Percentiles rank a stretch among this genome's conserved stretches.
phyloP scores from a whole-genome alignment of 2,329 filamentous ascomycete genomes.

The Pestalotiopsis sp. region DNA sequence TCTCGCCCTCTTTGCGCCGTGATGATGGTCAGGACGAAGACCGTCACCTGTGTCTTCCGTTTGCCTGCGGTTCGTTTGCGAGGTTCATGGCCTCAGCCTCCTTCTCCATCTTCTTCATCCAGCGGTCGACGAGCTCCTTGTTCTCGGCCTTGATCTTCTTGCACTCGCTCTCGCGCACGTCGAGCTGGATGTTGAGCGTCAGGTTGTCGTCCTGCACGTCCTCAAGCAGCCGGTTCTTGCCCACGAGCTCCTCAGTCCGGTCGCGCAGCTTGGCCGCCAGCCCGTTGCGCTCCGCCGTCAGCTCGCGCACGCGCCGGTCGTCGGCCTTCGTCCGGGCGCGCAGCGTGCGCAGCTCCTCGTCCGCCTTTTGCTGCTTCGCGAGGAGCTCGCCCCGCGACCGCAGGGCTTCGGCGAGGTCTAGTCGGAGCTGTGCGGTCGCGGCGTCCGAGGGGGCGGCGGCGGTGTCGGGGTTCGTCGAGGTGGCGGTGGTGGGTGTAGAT shows the following conservation, averaged over 20 bases:
- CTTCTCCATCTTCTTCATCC: constrained; percentile 84
- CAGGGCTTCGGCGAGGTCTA: constrained; percentile 76
- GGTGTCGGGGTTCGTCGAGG: constrained; percentile 19
- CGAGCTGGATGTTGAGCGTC: constrained; percentile 81
- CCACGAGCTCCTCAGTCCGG: constrained; percentile 79
- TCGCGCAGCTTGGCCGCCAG: constrained; percentile 72
- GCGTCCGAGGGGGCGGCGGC: constrained; percentile 27
- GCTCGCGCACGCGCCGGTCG: constrained; percentile 56
- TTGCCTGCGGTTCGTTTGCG: constrained; percentile 49
- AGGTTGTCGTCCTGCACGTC: constrained; percentile 93
- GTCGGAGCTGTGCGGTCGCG: constrained; percentile 51
- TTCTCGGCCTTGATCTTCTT: constrained; percentile 80
- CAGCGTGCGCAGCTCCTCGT: constrained; percentile 64
- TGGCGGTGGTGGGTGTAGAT: constrained; percentile 7
- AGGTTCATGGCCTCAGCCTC: constrained; percentile 88
- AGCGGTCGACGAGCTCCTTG: constrained; percentile 82
- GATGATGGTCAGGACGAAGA: background rate
- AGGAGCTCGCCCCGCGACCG: constrained; percentile 71
- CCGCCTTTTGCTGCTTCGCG: constrained; percentile 60
- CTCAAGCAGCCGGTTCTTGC: constrained; percentile 82
- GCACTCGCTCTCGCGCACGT: constrained; percentile 76
- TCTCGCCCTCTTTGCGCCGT: background rate
- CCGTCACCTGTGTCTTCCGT: constrained; percentile 20
- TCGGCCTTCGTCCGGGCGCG: constrained; percentile 60
- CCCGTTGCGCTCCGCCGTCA: constrained; percentile 62